Evolutionary conservation across 768 basidiomycete genomes (phyloP), one percentile per base, ranked within the genome.

Genomic region (Boletus rubroflammeus): DNA sequence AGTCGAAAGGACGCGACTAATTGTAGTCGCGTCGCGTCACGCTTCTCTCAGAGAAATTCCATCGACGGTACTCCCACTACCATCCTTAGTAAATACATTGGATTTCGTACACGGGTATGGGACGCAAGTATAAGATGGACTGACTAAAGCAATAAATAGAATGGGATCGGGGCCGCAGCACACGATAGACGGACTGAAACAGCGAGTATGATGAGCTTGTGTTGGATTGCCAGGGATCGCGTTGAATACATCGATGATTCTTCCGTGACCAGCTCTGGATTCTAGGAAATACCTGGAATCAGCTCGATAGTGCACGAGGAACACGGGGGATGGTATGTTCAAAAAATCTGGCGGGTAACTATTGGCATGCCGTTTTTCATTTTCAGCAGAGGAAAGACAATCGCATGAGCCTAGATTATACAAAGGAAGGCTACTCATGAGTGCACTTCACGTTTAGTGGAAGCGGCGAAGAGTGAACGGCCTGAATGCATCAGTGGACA

Each of bases 21-120:
- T 14, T 39, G 35, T 54, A 49, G 41, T 15, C 34, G 38, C 41
- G 56, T 54, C 55, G 49, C 17, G 53, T 52, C 48, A n/a, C 39
- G 5, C 23, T 10, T 9, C 17, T 5, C 29, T 25, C 23, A n/a
- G n/a, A n/a, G 6, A 5, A 29, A 1, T 29, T 11, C 29, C 0
- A 29, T 29, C 29, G 10, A 17, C 15, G 21, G 11, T 14, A 21
- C 39, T 13, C 11, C 40, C 7, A 39, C 19, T 23, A 23, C 6
- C 13, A 23, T 41, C 40, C 21, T 41, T 15, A 5, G 28, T 1
- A n/a, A 26, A 19, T 29, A 5, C 11, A 13, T n/a, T 19, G 42
- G 5, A 42, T n/a, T 43, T 43, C 11, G 38, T 19, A 21, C 38
- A 39, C 19, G 21, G 38, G 19, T 5, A 32, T 14, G 32, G 32